Percentiles rank a stretch among this genome's conserved stretches.
These are phyloP conservation scores for Persicaria tinctoria DNA, from an alignment of 148 eudicot species.

Conservation along the genomic window DNA sequence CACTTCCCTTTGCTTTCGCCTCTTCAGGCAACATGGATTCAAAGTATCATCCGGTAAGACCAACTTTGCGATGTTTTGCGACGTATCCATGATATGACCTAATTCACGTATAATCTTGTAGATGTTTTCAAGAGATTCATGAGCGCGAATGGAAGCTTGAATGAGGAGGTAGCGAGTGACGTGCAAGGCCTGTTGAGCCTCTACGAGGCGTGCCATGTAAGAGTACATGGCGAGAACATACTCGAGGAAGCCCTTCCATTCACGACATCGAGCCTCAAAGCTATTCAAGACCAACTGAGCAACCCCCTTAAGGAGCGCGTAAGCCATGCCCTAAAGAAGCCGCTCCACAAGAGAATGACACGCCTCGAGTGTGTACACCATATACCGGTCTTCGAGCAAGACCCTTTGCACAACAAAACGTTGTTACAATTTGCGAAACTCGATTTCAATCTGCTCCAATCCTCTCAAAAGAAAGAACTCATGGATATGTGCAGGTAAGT, in stretches of 20 bases:
- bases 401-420: constrained; percentile 5
- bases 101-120: background rate
- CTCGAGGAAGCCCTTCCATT: constrained; percentile 33
- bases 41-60: too few relatives aligned
- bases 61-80: too few relatives aligned
- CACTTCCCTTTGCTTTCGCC: constrained; percentile 31
- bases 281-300: background rate
- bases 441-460: constrained; percentile 32
- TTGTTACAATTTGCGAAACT: constrained; percentile 25
- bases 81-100: too few relatives aligned
- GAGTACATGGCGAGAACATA: constrained; percentile 27
- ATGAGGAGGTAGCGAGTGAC: constrained; percentile 16
- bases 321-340: constrained; percentile 14
- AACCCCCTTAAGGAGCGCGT: background rate
- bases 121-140: constrained; percentile 23
- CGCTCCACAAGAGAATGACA: constrained; percentile 19
- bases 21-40: constrained; percentile 24
- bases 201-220: constrained; percentile 30
- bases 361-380: constrained; percentile 21
- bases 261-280: constrained; percentile 12
- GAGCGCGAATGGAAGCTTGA: constrained; percentile 14
- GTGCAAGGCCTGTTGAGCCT: constrained; percentile 24
- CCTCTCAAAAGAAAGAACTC: constrained; percentile 23
- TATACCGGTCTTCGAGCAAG: constrained; percentile 24
- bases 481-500: constrained; percentile 17